Percentiles rank a stretch among this genome's conserved stretches.
These are phyloP conservation scores for Cercophora samala DNA, from an alignment of 495 filamentous ascomycete genomes.

Conservation along the genomic window DNA sequence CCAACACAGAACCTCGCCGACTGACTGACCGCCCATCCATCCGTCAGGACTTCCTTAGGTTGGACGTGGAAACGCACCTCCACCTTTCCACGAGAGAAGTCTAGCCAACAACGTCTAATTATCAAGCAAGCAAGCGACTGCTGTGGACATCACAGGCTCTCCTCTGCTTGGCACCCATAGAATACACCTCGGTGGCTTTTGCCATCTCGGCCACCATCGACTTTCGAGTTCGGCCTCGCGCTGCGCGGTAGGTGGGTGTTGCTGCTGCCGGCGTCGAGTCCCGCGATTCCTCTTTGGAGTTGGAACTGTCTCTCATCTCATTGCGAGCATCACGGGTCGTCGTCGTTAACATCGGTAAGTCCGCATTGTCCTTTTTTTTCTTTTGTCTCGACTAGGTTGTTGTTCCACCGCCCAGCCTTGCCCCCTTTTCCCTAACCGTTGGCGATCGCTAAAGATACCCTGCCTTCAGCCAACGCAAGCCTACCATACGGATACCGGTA, in stretches of 20 bases:
- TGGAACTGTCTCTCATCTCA: slow-evolving; percentile 4
- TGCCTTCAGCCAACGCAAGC: neutral
- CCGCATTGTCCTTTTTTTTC: neutral
- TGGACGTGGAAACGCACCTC: neutral
- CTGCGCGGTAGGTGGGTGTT: neutral
- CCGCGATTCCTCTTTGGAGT: neutral
- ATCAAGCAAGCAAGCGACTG: neutral
- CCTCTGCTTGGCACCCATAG: neutral
- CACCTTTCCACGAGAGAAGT: neutral
- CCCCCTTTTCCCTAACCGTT: neutral
- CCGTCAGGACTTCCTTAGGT: neutral
- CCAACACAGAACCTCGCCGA: neutral
- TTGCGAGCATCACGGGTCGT: neutral
- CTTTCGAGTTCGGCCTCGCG: slow-evolving; percentile 2
- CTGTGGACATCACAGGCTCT: neutral
- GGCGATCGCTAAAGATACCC: neutral
- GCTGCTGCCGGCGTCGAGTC: slow-evolving; percentile 2
- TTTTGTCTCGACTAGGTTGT: neutral
- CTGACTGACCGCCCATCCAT: neutral
- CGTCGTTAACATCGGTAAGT: neutral
- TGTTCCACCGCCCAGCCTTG: neutral
- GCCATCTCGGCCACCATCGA: neutral
- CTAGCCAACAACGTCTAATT: neutral
- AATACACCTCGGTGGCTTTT: neutral
- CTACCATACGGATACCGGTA: no score